Base-by-base conservation (phyloP, 139 green algal species). In the Monoraphidium neglectum region DNA sequence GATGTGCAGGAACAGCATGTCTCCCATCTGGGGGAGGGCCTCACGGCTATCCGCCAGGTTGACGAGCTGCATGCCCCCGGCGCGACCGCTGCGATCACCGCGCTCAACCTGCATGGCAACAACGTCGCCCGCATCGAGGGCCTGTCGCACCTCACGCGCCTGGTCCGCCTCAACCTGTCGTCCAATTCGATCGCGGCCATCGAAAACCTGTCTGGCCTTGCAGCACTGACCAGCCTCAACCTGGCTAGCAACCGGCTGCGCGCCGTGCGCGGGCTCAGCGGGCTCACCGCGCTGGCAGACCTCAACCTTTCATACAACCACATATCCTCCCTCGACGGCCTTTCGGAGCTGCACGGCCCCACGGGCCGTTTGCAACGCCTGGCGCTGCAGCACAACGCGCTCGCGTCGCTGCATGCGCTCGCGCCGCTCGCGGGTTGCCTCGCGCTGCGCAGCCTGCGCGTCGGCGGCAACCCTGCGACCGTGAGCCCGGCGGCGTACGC, bases 181-280 rank as follows among this genome's bases (percentile, higher is more conserved):
- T 93, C 89, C 26, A 95, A 95, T 69, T 56, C 47, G 36, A 72
- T 95, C 4, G 43, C 64, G 1, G 18, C 38, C 26, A 56, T 88
- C 5, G 65, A 77, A 0, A 43, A 53, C 24, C 82, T 90, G 4
- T 74, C 67, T 15, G 67, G 51, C 23, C 73, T 94, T 4, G 61
- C 76, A 5, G 67, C 61, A 62, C 80, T 95, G 18, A 88, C 80
- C 4, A 79, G 54, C 18, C 82, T 95, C n/a, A 93, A 90, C 77
- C 63, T 95, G 13, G 84, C 90, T 38, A 91, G 90, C 87, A 95
- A 95, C 73, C 66, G 79, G n/a, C 74, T 95, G 6, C n/a, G 49
- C 0, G 51, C 71, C 32, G 74, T 33, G 30, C 87, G 49, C 12
- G 77, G 77, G 2, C 64, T 93, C 23, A 73, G 83, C 10, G 78